Evolutionary conservation across 768 basidiomycete species (phyloP).

Genomic region (Hygrophorus pudorinus): DNA sequence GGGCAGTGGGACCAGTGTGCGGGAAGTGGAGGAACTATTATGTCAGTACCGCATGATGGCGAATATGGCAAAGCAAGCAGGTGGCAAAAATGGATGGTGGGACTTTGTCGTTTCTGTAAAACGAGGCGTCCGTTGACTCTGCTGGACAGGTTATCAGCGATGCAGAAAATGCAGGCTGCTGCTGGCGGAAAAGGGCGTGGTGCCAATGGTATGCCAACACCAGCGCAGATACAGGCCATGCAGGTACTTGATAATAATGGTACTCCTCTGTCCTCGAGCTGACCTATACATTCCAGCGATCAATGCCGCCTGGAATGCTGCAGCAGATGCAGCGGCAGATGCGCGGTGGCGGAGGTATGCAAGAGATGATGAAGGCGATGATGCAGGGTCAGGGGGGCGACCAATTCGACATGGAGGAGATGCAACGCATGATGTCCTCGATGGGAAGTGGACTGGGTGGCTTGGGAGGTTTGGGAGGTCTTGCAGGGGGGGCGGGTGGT

Average conservation of each 20-base stretch:
- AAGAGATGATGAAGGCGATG: constrained; percentile 98
- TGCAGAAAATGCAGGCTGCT: constrained; percentile 90
- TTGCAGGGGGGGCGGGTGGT: constrained; percentile 43
- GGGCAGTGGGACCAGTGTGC: constrained; percentile 89
- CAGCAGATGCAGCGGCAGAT: constrained; percentile 86
- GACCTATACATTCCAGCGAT: constrained; percentile 39
- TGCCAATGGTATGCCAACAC: constrained; percentile 81
- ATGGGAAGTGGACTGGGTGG: constrained; percentile 69
- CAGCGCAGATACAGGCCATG: constrained; percentile 91
- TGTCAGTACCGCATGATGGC: constrained; percentile 99
- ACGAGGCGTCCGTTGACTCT: constrained; percentile 4
- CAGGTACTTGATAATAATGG: constrained; percentile 41
- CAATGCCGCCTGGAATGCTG: constrained; percentile 92
- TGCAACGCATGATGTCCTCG: constrained; percentile 92
- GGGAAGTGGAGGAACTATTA: constrained; percentile 95
- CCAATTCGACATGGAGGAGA: constrained; percentile 87
- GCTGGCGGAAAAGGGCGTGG: constrained; percentile 82
- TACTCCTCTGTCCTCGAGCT: not conserved
- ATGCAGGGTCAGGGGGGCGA: constrained; percentile 92
- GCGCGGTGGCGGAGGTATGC: constrained; percentile 79
- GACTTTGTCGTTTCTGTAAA: constrained; percentile 16
- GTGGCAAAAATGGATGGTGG: constrained; percentile 92
- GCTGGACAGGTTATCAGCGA: constrained; percentile 58
- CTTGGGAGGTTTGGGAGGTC: constrained; percentile 45
- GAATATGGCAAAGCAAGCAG: constrained; percentile 96